Percentiles rank a stretch among this genome's conserved stretches.
phyloP scores from a whole-genome alignment of 768 basidiomycete genomes.

The Lyophyllum semitale region DNA sequence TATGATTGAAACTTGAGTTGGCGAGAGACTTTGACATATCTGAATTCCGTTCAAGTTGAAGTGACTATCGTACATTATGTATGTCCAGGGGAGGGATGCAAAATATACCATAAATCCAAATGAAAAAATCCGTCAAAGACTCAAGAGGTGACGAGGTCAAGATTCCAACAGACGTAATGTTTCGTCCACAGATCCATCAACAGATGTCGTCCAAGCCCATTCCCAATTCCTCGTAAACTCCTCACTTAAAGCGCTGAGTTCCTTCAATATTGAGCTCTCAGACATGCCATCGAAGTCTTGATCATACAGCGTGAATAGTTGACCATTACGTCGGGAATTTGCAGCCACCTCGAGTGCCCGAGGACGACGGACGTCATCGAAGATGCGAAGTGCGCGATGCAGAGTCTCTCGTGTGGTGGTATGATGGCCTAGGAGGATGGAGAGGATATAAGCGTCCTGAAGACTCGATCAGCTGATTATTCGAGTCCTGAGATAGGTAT shows the following conservation, averaged over 20 bases:
- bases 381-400: conserved; percentile 44
- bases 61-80: not conserved
- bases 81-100: not conserved
- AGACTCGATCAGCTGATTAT: not conserved
- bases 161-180: conserved; percentile 33
- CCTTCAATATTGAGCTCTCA: conserved; percentile 27
- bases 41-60: not conserved
- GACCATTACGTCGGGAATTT: conserved; percentile 41
- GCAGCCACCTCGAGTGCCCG: conserved; percentile 39
- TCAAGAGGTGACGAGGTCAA: not conserved
- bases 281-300: conserved; percentile 29
- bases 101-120: not conserved
- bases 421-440: conserved; percentile 46
- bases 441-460: conserved; percentile 54
- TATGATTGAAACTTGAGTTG: no score
- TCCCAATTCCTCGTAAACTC: conserved; percentile 55
- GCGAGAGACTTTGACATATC: not conserved
- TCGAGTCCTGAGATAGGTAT: not conserved
- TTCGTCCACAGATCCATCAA: conserved; percentile 41
- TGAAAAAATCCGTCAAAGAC: not conserved
- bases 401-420: conserved; percentile 39
- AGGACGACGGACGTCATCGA: conserved; percentile 53
- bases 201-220: conserved; percentile 59
- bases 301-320: conserved; percentile 40
- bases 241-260: conserved; percentile 40